Conservation (phyloP, 169 alveolate species). For the Plasmodium chabaudi region DNA sequence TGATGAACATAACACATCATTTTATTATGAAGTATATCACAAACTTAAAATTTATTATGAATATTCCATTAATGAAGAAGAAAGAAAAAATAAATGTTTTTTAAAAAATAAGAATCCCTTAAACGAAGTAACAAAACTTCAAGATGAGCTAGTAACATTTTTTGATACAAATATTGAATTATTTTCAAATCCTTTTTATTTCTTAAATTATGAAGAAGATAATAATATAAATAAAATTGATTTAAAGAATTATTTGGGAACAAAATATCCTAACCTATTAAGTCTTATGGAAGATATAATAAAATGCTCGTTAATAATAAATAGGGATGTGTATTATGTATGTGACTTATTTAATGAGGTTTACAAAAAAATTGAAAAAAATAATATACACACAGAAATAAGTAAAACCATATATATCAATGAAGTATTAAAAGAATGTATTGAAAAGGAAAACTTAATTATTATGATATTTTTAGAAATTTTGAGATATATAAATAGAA, state of each 20-base stretch:
- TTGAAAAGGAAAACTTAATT: constrained; percentile 73
- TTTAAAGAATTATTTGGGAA: constrained; percentile 11
- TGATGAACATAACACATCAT: constrained; percentile 18
- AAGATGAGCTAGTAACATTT: constrained; percentile 28
- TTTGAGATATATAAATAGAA: constrained; percentile 23
- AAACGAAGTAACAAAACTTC: constrained; percentile 16
- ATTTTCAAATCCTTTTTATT: constrained; percentile 57
- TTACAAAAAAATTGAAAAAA: constrained; percentile 16
- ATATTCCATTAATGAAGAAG: constrained; percentile 65
- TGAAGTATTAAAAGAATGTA: constrained; percentile 55
- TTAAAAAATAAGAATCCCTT: constrained; percentile 17
- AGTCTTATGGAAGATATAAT: constrained; percentile 39
- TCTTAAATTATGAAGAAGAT: constrained; percentile 66
- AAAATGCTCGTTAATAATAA: constrained; percentile 44
- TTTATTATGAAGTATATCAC: constrained; percentile 46
- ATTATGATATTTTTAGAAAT: constrained; percentile 58
- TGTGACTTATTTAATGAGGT: constrained; percentile 64
- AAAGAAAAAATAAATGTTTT: constrained; percentile 61
- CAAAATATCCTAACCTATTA: constrained; percentile 19
- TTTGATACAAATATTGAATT: constrained; percentile 29
- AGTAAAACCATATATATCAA: constrained; percentile 23
- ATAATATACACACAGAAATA: constrained; percentile 26
- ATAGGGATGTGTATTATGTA: constrained; percentile 34
- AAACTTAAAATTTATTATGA: constrained; percentile 47
- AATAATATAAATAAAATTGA: constrained; percentile 54